Percentiles rank a stretch among this genome's conserved stretches.
phyloP scores from a whole-genome alignment of 1,284 basidiomycete species.

The Boletus austroedulis region DNA sequence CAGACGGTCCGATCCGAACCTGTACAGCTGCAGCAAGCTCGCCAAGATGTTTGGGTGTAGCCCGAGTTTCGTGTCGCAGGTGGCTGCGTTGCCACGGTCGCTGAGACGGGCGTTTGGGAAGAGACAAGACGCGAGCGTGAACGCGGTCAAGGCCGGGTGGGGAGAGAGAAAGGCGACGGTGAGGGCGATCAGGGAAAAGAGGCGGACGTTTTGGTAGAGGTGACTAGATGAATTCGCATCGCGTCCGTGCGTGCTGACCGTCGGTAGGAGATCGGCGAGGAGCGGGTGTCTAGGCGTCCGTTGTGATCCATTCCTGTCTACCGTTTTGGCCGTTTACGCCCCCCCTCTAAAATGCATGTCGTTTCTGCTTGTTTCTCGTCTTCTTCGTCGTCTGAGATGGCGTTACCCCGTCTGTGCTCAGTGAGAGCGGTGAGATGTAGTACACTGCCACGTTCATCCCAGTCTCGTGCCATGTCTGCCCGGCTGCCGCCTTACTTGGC shows the following conservation, averaged over 20 bases:
- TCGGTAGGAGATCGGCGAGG: no score
- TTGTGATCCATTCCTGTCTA: neutral
- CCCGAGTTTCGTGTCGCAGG: constrained; percentile 50
- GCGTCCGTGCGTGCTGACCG: constrained; percentile 1
- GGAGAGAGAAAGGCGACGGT: constrained; percentile 55
- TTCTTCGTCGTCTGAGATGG: no score
- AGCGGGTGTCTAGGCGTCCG: neutral
- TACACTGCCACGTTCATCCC: neutral
- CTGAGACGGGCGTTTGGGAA: constrained; percentile 40
- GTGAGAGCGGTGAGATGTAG: constrained; percentile 3
- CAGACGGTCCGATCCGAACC: constrained; percentile 48
- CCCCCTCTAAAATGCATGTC: no score
- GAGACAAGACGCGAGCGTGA: constrained; percentile 42
- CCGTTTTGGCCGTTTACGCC: no score
- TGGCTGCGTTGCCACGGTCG: constrained; percentile 54
- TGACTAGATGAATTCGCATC: no score
- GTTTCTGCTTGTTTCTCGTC: no score
- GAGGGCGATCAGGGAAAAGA: constrained; percentile 53
- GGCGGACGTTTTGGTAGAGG: constrained; percentile 60
- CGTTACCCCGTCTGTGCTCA: neutral
- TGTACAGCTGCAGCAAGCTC: constrained; percentile 50
- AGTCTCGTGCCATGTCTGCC: constrained; percentile 27
- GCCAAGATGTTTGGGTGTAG: constrained; percentile 60
- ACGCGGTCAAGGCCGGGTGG: constrained; percentile 48
- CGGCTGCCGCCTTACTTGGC: constrained; percentile 52